These are phyloP conservation scores for Cyanidioschyzon merolae DNA, from an alignment of 23 red algal genomes.

Conservation along the genomic window DNA sequence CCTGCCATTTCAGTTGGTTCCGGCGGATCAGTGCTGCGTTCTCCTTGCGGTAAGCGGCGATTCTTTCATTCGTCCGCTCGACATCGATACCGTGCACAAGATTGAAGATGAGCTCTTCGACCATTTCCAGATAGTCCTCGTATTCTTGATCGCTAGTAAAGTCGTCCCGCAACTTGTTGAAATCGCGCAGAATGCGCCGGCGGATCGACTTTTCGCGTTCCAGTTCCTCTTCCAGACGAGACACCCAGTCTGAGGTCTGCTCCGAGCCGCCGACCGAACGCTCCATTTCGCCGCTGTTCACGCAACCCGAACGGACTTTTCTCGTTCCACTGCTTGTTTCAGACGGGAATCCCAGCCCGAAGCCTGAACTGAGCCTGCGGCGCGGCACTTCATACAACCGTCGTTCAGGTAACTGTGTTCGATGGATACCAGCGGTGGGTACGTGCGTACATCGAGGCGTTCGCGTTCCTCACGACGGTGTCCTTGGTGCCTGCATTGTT, in stretches of 20 bases:
- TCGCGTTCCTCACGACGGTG: no score
- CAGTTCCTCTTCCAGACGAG: not conserved
- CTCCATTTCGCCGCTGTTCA: no score
- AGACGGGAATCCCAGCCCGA: no score
- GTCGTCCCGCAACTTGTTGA: conserved; percentile 75
- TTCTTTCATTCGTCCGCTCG: conserved; percentile 23
- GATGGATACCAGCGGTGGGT: no score
- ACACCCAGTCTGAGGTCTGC: not conserved
- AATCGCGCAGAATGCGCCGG: conserved; percentile 36
- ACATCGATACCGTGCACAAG: conserved; percentile 56
- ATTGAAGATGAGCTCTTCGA: conserved; percentile 63
- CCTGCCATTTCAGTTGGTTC: conserved; percentile 36
- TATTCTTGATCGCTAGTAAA: conserved; percentile 49
- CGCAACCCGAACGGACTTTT: no score
- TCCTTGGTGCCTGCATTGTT: no score
- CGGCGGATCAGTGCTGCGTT: conserved; percentile 39
- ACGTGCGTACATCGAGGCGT: no score
- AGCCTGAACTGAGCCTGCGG: no score
- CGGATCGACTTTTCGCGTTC: conserved; percentile 12
- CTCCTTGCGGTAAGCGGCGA: conserved; percentile 40
- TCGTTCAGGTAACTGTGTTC: no score
- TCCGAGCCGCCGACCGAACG: no score
- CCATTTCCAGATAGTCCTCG: conserved; percentile 76
- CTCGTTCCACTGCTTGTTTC: no score
- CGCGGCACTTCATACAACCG: no score